Conservation (phyloP, 2,329 filamentous ascomycete genomes). For the Fusarium sp. region DNA sequence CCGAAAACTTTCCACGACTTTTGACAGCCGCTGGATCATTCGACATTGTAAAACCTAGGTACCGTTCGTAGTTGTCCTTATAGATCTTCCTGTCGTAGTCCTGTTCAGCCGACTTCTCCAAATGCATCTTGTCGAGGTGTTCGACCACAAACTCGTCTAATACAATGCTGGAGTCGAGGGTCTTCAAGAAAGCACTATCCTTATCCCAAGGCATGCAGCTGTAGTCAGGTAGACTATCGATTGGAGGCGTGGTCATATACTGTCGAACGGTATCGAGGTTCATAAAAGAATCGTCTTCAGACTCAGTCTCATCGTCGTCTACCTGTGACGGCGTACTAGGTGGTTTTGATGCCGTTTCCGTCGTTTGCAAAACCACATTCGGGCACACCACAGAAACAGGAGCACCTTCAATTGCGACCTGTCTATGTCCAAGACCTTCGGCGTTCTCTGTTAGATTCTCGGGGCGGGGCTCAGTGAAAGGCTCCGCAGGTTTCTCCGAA, state of each 20-base stretch:
- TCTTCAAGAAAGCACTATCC: conserved; percentile 56
- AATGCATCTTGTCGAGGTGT: conserved; percentile 54
- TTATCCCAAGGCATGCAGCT: conserved; percentile 58
- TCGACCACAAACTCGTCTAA: conserved; percentile 58
- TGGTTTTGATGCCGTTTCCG: conserved; percentile 46
- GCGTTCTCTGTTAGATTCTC: background rate
- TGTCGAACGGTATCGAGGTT: conserved; percentile 60
- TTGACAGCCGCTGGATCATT: conserved; percentile 63
- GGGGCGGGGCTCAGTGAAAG: background rate
- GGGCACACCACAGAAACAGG: conserved; percentile 10
- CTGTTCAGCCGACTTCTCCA: conserved; percentile 51
- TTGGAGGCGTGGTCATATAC: conserved; percentile 63
- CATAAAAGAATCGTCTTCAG: conserved; percentile 62
- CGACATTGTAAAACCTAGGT: conserved; percentile 65
- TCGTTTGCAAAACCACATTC: conserved; percentile 39
- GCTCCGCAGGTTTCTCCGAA: background rate
- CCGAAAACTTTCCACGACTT: conserved; percentile 63
- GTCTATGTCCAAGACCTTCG: background rate
- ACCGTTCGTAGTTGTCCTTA: conserved; percentile 58
- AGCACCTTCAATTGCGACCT: background rate
- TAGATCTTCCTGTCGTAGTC: conserved; percentile 54
- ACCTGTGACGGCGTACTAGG: conserved; percentile 60
- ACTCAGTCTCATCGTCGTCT: conserved; percentile 63
- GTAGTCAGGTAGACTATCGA: conserved; percentile 62
- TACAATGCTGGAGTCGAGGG: conserved; percentile 51